These are phyloP conservation scores for Sanguinoderma infundibulare DNA, from an alignment of 1,284 basidiomycete species.

Conservation along the genomic window DNA sequence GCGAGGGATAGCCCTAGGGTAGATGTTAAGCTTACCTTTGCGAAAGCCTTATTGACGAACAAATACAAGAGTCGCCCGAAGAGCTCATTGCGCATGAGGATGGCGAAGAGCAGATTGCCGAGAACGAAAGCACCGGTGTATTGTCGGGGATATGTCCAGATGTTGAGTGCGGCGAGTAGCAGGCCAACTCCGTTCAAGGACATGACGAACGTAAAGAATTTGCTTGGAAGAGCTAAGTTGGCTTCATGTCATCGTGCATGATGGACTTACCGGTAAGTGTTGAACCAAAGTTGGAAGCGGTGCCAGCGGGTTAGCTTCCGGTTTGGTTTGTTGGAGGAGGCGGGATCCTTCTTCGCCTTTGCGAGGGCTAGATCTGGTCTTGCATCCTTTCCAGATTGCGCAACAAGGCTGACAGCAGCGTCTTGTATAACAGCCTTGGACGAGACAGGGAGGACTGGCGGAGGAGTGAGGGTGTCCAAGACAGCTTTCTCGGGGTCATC, in stretches of 20 bases:
- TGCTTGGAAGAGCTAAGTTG: slow-evolving; percentile 40
- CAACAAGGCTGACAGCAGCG: slow-evolving; percentile 18
- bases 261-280: slow-evolving; percentile 58
- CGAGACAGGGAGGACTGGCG: slow-evolving; percentile 23
- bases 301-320: slow-evolving; percentile 46
- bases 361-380: slow-evolving; percentile 21
- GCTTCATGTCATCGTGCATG: neutral
- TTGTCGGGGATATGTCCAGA: slow-evolving; percentile 61
- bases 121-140: slow-evolving; percentile 66
- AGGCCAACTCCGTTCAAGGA: slow-evolving; percentile 55
- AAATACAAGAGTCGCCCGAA: slow-evolving; percentile 66
- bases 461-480: slow-evolving; percentile 29
- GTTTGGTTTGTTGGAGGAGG: slow-evolving; percentile 26
- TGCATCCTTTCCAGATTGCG: slow-evolving; percentile 22
- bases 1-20: neutral
- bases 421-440: slow-evolving; percentile 25
- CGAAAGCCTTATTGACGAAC: slow-evolving; percentile 60
- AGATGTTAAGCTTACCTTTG: slow-evolving; percentile 49
- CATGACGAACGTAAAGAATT: slow-evolving; percentile 63
- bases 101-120: slow-evolving; percentile 48
- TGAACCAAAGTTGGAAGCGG: slow-evolving; percentile 64
- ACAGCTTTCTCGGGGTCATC: slow-evolving; percentile 37
- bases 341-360: slow-evolving; percentile 23
- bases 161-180: slow-evolving; percentile 50
- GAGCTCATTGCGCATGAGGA: slow-evolving; percentile 54